These are phyloP conservation scores for Rhodotorula sp. DNA, from an alignment of 1,284 basidiomycete genomes.

Conservation along the genomic window DNA sequence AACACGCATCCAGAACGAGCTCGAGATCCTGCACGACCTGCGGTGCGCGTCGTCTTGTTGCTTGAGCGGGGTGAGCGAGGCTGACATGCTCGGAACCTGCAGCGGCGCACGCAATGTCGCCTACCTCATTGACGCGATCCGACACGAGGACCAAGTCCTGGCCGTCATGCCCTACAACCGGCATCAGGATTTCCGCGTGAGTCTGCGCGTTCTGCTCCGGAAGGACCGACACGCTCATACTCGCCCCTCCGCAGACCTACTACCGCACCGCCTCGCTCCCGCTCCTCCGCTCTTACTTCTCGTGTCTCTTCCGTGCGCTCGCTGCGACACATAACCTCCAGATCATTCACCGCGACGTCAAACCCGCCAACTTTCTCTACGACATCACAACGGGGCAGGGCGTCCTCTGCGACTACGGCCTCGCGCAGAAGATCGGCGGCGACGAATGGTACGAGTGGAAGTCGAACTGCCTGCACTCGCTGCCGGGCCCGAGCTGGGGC, in stretches of 20 bases:
- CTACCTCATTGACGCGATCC: conserved; percentile 91
- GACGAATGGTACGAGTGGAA: conserved; percentile 45
- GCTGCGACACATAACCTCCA: conserved; percentile 84
- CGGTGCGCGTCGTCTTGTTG: conserved; percentile 47
- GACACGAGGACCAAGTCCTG: conserved; percentile 88
- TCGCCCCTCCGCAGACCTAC: conserved; percentile 62
- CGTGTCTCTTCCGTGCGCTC: conserved; percentile 85
- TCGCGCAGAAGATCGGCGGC: conserved; percentile 64
- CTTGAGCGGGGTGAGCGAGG: not conserved
- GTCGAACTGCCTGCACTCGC: conserved; percentile 45
- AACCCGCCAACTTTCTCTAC: conserved; percentile 97
- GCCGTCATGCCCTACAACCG: conserved; percentile 92
- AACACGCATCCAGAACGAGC: conserved; percentile 88
- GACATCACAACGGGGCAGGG: conserved; percentile 82
- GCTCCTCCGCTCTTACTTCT: conserved; percentile 84
- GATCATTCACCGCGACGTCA: conserved; percentile 96
- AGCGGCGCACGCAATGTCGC: conserved; percentile 80
- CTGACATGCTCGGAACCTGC: conserved; percentile 6
- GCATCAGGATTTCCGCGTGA: conserved; percentile 88
- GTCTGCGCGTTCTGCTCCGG: conserved; percentile 44
- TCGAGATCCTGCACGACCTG: conserved; percentile 82
- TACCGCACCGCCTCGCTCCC: conserved; percentile 63
- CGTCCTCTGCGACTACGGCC: conserved; percentile 90
- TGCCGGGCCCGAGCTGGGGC: conserved; percentile 42
- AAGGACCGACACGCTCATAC: too few species aligned